A percentile compares a stretch with the other conserved stretches of the same genome.
These are phyloP conservation scores for Secale cereale DNA, from an alignment of 176 grass and related monocot species.

Conservation along the genomic window DNA sequence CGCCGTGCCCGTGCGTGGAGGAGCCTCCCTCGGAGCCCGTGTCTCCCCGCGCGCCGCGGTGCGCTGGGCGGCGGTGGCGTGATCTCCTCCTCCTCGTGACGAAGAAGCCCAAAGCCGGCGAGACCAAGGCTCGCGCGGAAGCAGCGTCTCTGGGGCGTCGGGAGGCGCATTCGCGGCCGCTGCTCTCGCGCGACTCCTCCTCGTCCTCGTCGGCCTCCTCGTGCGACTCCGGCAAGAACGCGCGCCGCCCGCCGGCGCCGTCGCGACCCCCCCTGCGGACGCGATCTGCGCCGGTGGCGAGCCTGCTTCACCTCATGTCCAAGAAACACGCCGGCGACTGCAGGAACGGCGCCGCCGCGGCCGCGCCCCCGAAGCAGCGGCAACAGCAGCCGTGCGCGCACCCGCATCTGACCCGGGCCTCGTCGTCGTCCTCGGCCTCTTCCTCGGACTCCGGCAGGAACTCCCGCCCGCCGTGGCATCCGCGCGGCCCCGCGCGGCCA, in stretches of 20 bases:
- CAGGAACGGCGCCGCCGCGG: conserved; percentile 3
- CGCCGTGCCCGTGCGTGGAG: neutral
- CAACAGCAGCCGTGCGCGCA: neutral
- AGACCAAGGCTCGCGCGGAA: neutral
- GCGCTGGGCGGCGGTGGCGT: conserved; percentile 48
- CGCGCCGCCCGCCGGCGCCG: conserved; percentile 4
- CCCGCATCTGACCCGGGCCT: conserved; percentile 34
- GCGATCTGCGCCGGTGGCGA: conserved; percentile 38
- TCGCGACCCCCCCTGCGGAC: conserved; percentile 30
- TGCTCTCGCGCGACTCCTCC: conserved; percentile 44
- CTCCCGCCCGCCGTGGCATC: conserved; percentile 22
- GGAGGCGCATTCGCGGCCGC: conserved; percentile 29
- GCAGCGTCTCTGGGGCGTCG: neutral
- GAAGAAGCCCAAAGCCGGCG: conserved; percentile 13
- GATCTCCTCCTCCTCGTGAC: conserved; percentile 46
- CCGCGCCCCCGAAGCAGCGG: neutral
- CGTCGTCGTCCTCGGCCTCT: conserved; percentile 53
- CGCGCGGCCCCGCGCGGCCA: neutral
- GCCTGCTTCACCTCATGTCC: conserved; percentile 44
- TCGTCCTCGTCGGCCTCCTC: conserved; percentile 46
- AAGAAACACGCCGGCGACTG: neutral
- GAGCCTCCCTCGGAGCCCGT: conserved; percentile 23
- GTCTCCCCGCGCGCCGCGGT: conserved; percentile 57
- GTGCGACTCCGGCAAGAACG: conserved; percentile 29
- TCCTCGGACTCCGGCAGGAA: conserved; percentile 47